phyloP scores from a whole-genome alignment of 768 basidiomycete genomes.

The Agaricus sinodeliciosus region DNA sequence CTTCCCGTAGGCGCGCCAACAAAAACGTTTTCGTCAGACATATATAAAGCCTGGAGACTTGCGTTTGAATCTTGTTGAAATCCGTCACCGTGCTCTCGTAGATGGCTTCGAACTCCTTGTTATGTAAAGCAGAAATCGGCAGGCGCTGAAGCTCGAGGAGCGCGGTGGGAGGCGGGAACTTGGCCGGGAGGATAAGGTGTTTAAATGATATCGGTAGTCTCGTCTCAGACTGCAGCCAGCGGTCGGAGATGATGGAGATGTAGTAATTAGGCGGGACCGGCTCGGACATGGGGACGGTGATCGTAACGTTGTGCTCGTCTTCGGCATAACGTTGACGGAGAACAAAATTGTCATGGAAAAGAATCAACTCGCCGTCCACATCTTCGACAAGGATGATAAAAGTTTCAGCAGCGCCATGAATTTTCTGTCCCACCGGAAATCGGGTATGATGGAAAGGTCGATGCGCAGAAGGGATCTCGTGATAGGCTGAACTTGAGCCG shows the following conservation, averaged over 20 bases:
- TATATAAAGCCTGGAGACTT: conserved; percentile 97
- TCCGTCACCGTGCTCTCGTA: conserved; percentile 75
- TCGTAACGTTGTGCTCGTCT: conserved; percentile 90
- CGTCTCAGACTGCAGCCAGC: conserved; percentile 95
- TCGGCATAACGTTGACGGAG: conserved; percentile 89
- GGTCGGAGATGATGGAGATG: conserved; percentile 89
- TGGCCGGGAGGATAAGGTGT: conserved; percentile 94
- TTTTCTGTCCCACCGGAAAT: conserved; percentile 96
- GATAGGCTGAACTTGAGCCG: conserved; percentile 95
- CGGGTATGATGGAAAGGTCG: conserved; percentile 92
- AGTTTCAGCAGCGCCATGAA: conserved; percentile 82
- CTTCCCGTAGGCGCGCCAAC: conserved; percentile 95
- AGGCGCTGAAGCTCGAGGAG: conserved; percentile 90
- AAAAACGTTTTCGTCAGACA: conserved; percentile 93
- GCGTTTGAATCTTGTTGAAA: conserved; percentile 99
- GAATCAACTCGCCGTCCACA: conserved; percentile 93
- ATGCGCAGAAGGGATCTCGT: conserved; percentile 89
- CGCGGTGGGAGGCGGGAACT: conserved; percentile 89
- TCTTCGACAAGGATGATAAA: conserved; percentile 96
- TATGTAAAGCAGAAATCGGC: conserved; percentile 87
- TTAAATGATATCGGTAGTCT: conserved; percentile 95
- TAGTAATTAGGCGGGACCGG: conserved; percentile 98
- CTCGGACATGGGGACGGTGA: conserved; percentile 95
- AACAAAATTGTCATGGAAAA: conserved; percentile 91
- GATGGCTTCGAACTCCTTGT: conserved; percentile 85